phyloP scores from a whole-genome alignment of 805 yeast species.

The Yamadazyma tumulicola region DNA sequence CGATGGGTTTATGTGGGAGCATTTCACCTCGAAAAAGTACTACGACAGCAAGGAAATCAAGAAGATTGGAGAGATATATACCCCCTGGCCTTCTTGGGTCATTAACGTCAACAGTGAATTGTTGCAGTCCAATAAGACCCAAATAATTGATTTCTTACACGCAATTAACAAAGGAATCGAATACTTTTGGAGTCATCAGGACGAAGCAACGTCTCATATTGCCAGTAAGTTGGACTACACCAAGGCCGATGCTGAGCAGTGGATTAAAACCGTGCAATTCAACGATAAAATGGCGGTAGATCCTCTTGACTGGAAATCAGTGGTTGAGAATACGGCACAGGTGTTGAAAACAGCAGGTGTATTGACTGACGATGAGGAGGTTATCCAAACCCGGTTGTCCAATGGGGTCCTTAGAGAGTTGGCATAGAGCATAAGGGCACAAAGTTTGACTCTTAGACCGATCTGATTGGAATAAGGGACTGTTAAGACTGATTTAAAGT shows the following conservation, averaged over 20 bases:
- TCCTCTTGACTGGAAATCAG: conserved; percentile 44
- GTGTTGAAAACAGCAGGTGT: conserved; percentile 67
- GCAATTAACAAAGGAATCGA: conserved; percentile 65
- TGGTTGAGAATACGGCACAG: conserved; percentile 52
- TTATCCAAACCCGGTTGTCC: conserved; percentile 24
- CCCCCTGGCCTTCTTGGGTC: conserved; percentile 98
- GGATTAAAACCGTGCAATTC: conserved; percentile 79
- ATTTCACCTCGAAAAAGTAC: conserved; percentile 83
- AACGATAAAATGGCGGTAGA: conserved; percentile 35
- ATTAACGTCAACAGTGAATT: conserved; percentile 50
- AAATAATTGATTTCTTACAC: conserved; percentile 38
- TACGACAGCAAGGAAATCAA: conserved; percentile 79
- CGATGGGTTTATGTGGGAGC: conserved; percentile 96
- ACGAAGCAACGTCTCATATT: conserved; percentile 66
- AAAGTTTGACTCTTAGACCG: too few species aligned
- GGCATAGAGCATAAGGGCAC: too few species aligned
- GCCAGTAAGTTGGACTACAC: conserved; percentile 69
- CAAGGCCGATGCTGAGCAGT: conserved; percentile 69
- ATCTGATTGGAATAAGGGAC: too few species aligned
- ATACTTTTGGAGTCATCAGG: conserved; percentile 57
- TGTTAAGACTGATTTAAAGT: too few species aligned
- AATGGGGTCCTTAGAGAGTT: too few species aligned
- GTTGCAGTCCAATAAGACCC: conserved; percentile 22
- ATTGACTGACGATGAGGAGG: conserved; percentile 26
- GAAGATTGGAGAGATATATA: conserved; percentile 80